Percentiles rank a stretch among this genome's conserved stretches.
phyloP scores from a whole-genome alignment of 177 flowering plant genomes.

The Tripterygium wilfordii region DNA sequence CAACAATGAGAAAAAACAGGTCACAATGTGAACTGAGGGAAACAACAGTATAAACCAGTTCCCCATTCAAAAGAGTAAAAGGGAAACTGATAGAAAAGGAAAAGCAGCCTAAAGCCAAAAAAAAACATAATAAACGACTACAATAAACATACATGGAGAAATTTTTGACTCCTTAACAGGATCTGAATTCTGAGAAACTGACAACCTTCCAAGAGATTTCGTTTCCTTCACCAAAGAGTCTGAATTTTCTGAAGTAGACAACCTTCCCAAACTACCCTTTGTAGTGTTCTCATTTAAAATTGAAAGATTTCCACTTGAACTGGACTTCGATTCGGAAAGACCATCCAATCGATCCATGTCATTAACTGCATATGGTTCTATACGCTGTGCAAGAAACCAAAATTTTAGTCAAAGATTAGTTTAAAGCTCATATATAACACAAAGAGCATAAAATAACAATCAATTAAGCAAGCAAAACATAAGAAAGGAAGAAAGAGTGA shows the following conservation, averaged over 20 bases:
- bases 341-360: slow-evolving; percentile 34
- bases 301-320: slow-evolving; percentile 41
- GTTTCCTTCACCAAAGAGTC: slow-evolving; percentile 57
- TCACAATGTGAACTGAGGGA: background rate
- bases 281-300: slow-evolving; percentile 48
- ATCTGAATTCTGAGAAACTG: slow-evolving; percentile 59
- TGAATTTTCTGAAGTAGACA: slow-evolving; percentile 60
- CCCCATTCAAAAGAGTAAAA: background rate
- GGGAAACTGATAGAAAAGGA: background rate
- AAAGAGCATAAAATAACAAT: background rate
- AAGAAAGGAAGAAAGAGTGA: slow-evolving; percentile 4
- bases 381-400: slow-evolving; percentile 43
- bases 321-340: slow-evolving; percentile 50
- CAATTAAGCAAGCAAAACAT: too few species aligned
- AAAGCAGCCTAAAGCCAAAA: slow-evolving; percentile 2
- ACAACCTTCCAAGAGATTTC: slow-evolving; percentile 51
- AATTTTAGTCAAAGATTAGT: too few species aligned
- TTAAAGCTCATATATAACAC: too few species aligned
- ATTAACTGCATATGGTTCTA: slow-evolving; percentile 70
- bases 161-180: slow-evolving; percentile 38
- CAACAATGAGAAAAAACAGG: slow-evolving; percentile 3
- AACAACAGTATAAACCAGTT: background rate
- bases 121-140: slow-evolving; percentile 7
- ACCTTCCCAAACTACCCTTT: slow-evolving; percentile 60
- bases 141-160: slow-evolving; percentile 46